These are phyloP conservation scores for Verticillium dahliae DNA, from an alignment of 2,329 filamentous ascomycete species.

Conservation along the genomic window DNA sequence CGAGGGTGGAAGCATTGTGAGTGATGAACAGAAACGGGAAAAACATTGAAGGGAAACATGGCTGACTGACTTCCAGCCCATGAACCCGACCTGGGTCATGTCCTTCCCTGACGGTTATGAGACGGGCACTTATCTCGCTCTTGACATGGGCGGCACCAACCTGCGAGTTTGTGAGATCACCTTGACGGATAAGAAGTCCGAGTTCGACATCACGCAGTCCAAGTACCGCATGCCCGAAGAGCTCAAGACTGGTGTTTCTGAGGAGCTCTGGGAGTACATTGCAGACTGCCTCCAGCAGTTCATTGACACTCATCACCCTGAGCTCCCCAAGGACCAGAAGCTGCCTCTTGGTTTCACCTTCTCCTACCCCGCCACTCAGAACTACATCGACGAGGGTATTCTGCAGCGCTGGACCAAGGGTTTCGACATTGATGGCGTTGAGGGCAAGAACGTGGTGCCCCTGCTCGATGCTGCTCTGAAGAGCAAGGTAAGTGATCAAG, in stretches of 20 bases:
- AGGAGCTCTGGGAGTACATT: conserved; percentile 92
- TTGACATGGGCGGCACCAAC: conserved; percentile 97
- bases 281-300: conserved; percentile 90
- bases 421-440: conserved; percentile 87
- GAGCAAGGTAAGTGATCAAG: conserved; percentile 45
- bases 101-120: conserved; percentile 80
- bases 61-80: conserved; percentile 56
- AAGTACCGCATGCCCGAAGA: conserved; percentile 95
- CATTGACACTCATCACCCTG: conserved; percentile 75
- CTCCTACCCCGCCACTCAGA: conserved; percentile 88
- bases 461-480: conserved; percentile 75
- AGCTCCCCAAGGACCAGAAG: conserved; percentile 52
- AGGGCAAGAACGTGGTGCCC: conserved; percentile 84
- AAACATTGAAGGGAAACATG: background rate
- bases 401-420: conserved; percentile 97
- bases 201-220: conserved; percentile 91
- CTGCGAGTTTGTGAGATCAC: conserved; percentile 90
- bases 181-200: conserved; percentile 77
- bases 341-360: conserved; percentile 91
- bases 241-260: conserved; percentile 75
- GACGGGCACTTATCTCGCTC: conserved; percentile 77
- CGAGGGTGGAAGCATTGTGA: conserved; percentile 87
- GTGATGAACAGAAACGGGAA: conserved; percentile 26
- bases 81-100: conserved; percentile 98
- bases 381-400: conserved; percentile 88